Percentiles rank a stretch among this genome's conserved stretches.
Conservation (phyloP, 169 alveolate species). For the Cyclospora cayetanensis region DNA sequence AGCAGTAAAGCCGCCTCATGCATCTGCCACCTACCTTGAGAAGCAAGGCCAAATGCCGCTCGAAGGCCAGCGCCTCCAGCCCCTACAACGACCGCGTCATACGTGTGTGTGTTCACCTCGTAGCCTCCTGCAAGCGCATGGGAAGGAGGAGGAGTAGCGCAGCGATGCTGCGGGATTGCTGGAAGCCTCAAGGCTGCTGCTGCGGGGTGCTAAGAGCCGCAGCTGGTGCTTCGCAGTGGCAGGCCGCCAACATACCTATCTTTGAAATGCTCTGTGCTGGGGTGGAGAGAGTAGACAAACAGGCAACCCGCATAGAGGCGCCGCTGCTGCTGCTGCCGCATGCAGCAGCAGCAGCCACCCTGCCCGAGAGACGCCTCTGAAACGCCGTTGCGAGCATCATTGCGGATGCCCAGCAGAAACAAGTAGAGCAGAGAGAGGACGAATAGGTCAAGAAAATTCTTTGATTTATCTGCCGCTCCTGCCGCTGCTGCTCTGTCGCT, state of each 20-base stretch:
- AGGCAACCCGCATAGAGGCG: neutral
- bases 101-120: slow-evolving; percentile 84
- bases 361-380: neutral
- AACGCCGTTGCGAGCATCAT: neutral
- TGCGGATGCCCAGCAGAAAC: neutral
- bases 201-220: neutral
- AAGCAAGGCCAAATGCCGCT: slow-evolving; percentile 95
- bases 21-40: slow-evolving; percentile 25
- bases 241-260: neutral
- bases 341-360: neutral
- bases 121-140: neutral
- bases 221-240: neutral
- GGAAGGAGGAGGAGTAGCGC: neutral
- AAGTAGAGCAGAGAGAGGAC: too few relatives aligned
- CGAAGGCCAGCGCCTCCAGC: slow-evolving; percentile 99
- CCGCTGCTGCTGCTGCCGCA: neutral
- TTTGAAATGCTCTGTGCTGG: neutral
- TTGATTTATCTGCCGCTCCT: neutral
- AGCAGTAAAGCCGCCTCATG: neutral
- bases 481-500: neutral
- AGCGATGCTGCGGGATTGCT: neutral
- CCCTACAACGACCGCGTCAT: slow-evolving; percentile 98
- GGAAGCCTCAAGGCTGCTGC: neutral
- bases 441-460: neutral
- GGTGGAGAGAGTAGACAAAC: neutral